These are phyloP conservation scores for Fraxinus latifolia DNA, from an alignment of 305 asterid species.

Conservation along the genomic window DNA sequence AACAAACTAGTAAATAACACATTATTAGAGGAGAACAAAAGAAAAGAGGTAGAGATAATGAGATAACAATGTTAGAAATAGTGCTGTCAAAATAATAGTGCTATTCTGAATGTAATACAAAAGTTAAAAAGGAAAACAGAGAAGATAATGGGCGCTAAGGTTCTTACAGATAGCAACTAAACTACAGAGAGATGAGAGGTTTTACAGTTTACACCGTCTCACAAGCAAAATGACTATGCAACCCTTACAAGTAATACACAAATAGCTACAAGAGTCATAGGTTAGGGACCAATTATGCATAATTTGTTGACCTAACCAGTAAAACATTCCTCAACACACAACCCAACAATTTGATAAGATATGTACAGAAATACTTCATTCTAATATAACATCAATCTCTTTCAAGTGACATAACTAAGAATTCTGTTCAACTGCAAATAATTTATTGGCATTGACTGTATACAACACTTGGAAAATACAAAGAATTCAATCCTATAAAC, in stretches of 20 bases:
- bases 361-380: slow-evolving; percentile 26
- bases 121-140: too few species aligned
- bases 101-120: too few species aligned
- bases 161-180: too few species aligned
- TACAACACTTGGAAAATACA: slow-evolving; percentile 27
- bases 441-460: slow-evolving; percentile 31
- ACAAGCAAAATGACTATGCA: neutral
- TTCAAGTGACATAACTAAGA: neutral
- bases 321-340: neutral
- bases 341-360: slow-evolving; percentile 9
- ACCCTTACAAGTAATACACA: neutral
- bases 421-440: slow-evolving; percentile 22
- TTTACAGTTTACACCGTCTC: neutral
- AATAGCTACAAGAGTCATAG: neutral
- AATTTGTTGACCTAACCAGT: neutral
- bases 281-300: neutral
- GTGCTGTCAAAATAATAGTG: too few species aligned
- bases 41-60: too few species aligned
- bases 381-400: neutral
- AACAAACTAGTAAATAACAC: too few species aligned
- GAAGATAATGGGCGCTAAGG: too few species aligned
- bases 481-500: slow-evolving; percentile 38
- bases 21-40: too few species aligned
- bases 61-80: too few species aligned
- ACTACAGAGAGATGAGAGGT: neutral